Evolutionary conservation across 495 filamentous ascomycete species (phyloP), one percentile per base, ranked within the genome.

Genomic region (Cercophora samala): DNA sequence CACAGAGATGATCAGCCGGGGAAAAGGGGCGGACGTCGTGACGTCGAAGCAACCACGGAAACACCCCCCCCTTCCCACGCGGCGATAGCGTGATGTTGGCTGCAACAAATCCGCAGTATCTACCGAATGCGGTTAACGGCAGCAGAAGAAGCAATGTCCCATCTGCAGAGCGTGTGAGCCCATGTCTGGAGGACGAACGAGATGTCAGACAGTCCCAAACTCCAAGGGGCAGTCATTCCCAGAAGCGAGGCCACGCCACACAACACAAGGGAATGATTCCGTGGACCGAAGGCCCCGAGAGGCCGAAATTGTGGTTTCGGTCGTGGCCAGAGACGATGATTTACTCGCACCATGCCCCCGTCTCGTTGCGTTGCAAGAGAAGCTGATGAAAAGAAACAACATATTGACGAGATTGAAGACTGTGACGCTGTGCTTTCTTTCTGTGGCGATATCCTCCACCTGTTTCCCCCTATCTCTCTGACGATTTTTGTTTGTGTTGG

Each of bases 331-430:
- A 46, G 13, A 46, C 37, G 37, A 46, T 46, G 37, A 46, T 46
- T 46, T 46, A 46, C 37, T 46, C 37, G 15, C 37, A 46, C 37
- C 6, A 46, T 46, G 3, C 37, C 37, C 37, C 37, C 37, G 8
- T 46, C 6, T 46, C 37, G 37, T 46, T 54, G 46, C 51, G n/a
- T 60, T 65, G 53, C 22, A 58, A 58, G 53, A 29, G 26, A 9
- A 22, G 58, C 54, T 58, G 24, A 63, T 53, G 1, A 46, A 46
- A 46, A 46, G 15, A 17, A 46, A 46, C 8, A 46, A 13, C 2
- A 46, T 13, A 13, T 46, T 46, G 37, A 46, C 37, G 37, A 46
- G 37, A 46, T 46, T 46, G 37, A 13, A 13, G 37, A 1, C 37
- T 46, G 37, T 13, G 15, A 46, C 37, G 6, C 37, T 46, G 37